Conservation (phyloP, 2,329 filamentous ascomycete genomes). For the Colletotrichum camelliae region DNA sequence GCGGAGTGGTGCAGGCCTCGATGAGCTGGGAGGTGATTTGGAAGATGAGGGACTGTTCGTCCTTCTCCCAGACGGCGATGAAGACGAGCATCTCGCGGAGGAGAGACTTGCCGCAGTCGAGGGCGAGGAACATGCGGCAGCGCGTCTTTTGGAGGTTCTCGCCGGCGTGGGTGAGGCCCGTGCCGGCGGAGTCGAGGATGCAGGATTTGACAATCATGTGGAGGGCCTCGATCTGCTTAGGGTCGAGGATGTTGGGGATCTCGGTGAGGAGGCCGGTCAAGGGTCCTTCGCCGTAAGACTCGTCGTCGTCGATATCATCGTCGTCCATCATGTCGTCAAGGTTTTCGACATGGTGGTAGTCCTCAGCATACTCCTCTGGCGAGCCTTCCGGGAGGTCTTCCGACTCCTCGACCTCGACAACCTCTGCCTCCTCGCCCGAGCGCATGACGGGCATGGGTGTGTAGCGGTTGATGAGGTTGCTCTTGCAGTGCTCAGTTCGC, state of each 20-base stretch:
- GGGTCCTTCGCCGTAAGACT: constrained; percentile 80
- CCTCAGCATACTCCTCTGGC: constrained; percentile 29
- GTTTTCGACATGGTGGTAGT: constrained; percentile 38
- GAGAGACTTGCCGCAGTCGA: constrained; percentile 89
- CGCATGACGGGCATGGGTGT: constrained; percentile 35
- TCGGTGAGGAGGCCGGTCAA: constrained; percentile 88
- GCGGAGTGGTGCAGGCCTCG: constrained; percentile 91
- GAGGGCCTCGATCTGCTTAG: constrained; percentile 92
- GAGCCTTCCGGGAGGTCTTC: constrained; percentile 50
- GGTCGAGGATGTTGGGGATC: constrained; percentile 91
- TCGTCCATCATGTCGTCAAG: constrained; percentile 62
- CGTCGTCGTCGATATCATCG: constrained; percentile 76
- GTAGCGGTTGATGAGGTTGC: constrained; percentile 63
- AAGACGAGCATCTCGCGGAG: constrained; percentile 92
- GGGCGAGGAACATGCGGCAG: constrained; percentile 86
- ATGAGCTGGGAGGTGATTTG: constrained; percentile 97
- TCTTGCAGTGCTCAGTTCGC: constrained; percentile 63
- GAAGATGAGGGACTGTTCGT: constrained; percentile 92
- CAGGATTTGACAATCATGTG: constrained; percentile 98
- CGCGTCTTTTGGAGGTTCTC: constrained; percentile 90
- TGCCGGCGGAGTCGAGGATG: constrained; percentile 82
- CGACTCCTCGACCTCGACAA: constrained; percentile 56
- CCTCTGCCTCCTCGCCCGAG: constrained; percentile 48
- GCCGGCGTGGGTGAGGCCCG: constrained; percentile 68
- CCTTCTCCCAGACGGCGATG: constrained; percentile 95